Evolutionary conservation across 371 early-diverging fungal species (phyloP).

Genomic region (Capillidium rhysosporum): DNA sequence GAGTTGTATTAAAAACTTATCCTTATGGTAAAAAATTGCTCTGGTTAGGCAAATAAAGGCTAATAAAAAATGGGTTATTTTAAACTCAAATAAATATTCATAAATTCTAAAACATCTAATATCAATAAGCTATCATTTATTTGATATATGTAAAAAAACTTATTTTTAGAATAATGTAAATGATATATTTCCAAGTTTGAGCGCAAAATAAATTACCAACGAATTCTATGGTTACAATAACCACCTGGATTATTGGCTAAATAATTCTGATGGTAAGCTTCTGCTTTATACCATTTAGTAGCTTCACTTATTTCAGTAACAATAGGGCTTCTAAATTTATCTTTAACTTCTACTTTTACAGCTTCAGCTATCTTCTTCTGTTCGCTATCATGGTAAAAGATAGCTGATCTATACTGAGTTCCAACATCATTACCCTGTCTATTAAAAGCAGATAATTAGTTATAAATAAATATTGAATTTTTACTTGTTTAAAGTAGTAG

Average conservation of each 20-base stretch:
- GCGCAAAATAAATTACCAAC: background rate
- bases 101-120: no score
- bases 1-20: no score
- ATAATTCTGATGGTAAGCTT: constrained; percentile 76
- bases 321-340: constrained; percentile 32
- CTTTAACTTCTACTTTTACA: constrained; percentile 36
- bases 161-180: no score
- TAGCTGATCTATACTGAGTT: constrained; percentile 73
- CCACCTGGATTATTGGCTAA: constrained; percentile 17
- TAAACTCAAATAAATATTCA: no score
- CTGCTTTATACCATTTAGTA: constrained; percentile 61
- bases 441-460: constrained; percentile 12
- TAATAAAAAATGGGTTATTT: no score
- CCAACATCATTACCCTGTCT: constrained; percentile 45
- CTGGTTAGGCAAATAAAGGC: no score
- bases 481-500: constrained; percentile 25
- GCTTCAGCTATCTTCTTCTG: constrained; percentile 55
- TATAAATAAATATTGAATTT: constrained; percentile 11
- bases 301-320: constrained; percentile 56
- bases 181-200: no score
- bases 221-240: constrained; percentile 6
- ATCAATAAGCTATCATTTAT: no score
- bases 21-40: no score
- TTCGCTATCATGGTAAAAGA: constrained; percentile 52
- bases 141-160: no score